Percentiles rank a stretch among this genome's conserved stretches.
phyloP scores from a whole-genome alignment of 2,329 filamentous ascomycete species.

The Botrytis medusae region DNA sequence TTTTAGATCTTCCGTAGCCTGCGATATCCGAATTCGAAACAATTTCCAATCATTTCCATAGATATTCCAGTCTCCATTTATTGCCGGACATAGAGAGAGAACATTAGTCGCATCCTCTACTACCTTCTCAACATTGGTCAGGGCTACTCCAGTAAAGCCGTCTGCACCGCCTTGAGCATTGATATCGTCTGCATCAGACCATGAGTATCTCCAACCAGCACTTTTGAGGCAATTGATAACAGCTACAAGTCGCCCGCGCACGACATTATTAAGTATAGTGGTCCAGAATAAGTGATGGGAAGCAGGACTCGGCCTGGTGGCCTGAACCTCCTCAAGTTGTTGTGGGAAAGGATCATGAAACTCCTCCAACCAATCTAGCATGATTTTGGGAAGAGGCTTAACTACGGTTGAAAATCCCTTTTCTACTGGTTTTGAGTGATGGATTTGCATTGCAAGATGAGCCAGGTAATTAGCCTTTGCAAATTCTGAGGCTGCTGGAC shows the following conservation, averaged over 20 bases:
- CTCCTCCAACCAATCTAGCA: slow-evolving; percentile 79
- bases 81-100: slow-evolving; percentile 71
- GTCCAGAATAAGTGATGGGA: slow-evolving; percentile 83
- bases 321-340: slow-evolving; percentile 64
- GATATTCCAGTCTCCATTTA: slow-evolving; percentile 76
- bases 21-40: slow-evolving; percentile 73
- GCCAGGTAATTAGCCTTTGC: slow-evolving; percentile 79
- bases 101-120: slow-evolving; percentile 66
- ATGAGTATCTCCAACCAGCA: slow-evolving; percentile 77
- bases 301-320: slow-evolving; percentile 69
- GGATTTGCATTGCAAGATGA: slow-evolving; percentile 73
- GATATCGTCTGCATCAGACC: slow-evolving; percentile 61
- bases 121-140: slow-evolving; percentile 76
- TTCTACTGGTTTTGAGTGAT: slow-evolving; percentile 59
- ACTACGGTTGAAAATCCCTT: slow-evolving; percentile 27
- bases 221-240: slow-evolving; percentile 68
- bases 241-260: slow-evolving; percentile 71
- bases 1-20: slow-evolving; percentile 68
- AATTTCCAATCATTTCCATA: slow-evolving; percentile 78
- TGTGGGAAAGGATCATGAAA: slow-evolving; percentile 71
- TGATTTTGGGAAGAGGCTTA: slow-evolving; percentile 69
- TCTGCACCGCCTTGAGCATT: slow-evolving; percentile 55
- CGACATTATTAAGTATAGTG: slow-evolving; percentile 68
- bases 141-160: slow-evolving; percentile 67
- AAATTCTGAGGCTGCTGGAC: slow-evolving; percentile 59